Base-by-base conservation (phyloP, 1,284 basidiomycete species). In the Sporisorium iseilematis-ciliati region DNA sequence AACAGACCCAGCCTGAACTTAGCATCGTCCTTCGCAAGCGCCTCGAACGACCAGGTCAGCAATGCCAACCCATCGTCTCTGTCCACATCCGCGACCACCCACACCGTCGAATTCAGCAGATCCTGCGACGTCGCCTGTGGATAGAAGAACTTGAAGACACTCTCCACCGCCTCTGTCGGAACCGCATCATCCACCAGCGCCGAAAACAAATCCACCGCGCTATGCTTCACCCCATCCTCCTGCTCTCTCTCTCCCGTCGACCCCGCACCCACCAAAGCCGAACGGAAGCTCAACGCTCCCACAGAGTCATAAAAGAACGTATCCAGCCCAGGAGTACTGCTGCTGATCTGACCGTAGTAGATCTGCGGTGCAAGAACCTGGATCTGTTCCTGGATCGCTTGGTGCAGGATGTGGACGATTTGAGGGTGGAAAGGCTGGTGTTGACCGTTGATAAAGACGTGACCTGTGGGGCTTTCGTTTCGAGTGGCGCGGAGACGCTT, bases 261-360 rank as follows among this genome's bases (percentile, higher is more conserved):
- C 31, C 57, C 41, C 26, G 42, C 56, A 29, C 89, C 59, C 4
- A 94, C 90, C 73, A 91, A 90, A 26, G 86, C 86, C 83, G 94
- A 97, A 16, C 96, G 87, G 25, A 91, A 88, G 62, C 88, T 87
- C 45, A 88, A 88, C 0, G 93, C 90, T 0, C 89, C 89, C 0
- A 94, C 92, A 3, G 94, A 88, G 81, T 97, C 93, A 83, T 97
- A 98, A 87, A 97, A 97, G 86, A 91, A 93, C 6, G 88, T 91
- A 12, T 90, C 86, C 52, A 94, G 55, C 1, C 56, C 88, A 59
- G 89, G 87, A 10, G 60, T 64, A 1, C 88, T 87, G 48, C 93
- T 91, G 3, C 87, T 88, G 18, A 95, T 82, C 35, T 87, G 85
- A 3, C 90, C 90, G 50, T 86, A 85, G 82, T 92, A 92, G 16